Conservation (phyloP, 345 rosid species). For the Camelina neglecta region DNA sequence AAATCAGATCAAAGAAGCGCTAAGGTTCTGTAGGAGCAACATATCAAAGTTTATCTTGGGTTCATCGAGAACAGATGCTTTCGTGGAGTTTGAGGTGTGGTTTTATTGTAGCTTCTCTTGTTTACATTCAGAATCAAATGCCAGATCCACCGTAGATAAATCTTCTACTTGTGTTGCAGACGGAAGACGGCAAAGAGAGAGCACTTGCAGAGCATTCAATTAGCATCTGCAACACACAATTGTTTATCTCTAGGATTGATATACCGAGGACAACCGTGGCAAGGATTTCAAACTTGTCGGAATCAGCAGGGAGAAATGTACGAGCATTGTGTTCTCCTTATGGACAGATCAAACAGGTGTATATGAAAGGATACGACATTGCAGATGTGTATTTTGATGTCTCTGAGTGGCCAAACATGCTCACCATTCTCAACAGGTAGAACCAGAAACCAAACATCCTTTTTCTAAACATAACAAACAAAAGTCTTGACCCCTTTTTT, state of each 20-base stretch:
- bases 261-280: constrained; percentile 54
- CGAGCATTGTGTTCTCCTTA: constrained; percentile 20
- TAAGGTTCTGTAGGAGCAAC: constrained; percentile 43
- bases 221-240: constrained; percentile 34
- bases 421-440: constrained; percentile 49
- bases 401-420: constrained; percentile 58
- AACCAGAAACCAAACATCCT: neutral
- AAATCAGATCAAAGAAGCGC: constrained; percentile 47
- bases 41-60: constrained; percentile 45
- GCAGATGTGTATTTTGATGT: constrained; percentile 44
- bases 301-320: neutral
- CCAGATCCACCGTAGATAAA: neutral
- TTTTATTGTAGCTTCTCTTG: constrained; percentile 4
- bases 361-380: neutral
- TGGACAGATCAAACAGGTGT: constrained; percentile 27
- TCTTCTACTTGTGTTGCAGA: constrained; percentile 39
- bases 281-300: constrained; percentile 41
- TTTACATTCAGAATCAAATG: neutral
- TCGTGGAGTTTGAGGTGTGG: constrained; percentile 54
- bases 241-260: constrained; percentile 52
- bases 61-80: constrained; percentile 45
- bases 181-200: constrained; percentile 53
- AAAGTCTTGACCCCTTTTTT: neutral
- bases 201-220: constrained; percentile 49
- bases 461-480: neutral